Base-by-base conservation (phyloP, 2,329 filamentous ascomycete genomes). In the Bimuria novae-zelandiae region DNA sequence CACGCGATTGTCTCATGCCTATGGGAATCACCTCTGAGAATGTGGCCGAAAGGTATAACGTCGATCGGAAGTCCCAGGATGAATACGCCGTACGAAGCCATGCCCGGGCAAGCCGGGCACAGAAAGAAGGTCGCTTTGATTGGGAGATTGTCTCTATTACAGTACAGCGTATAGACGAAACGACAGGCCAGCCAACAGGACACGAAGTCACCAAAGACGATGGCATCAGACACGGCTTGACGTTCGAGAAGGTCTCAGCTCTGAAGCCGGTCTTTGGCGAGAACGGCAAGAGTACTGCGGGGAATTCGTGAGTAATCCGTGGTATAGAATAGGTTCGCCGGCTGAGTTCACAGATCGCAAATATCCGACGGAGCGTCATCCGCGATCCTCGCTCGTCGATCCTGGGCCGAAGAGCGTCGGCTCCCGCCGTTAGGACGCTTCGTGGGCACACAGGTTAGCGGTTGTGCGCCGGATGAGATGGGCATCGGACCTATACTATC, bases 11-110 rank as follows among this genome's bases (percentile, higher is more conserved):
- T 80, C 84, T 92, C 82, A 85, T 92, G 81, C 89, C 93, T 56
- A 99, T 99, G 94, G 93, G 94, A n/a, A 94, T 96, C 83, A 97
- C 94, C 1, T 93, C 89, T 53, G 93, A 99, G 80, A 97, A 97
- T 70, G 91, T 99, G 17, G 90, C 88, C 62, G 84, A 85, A 49
- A 92, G 97, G 77, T 97, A 97, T 73, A 83, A 87, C 64, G 85
- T 97, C 68, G 79, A 85, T 4, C 84, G 94, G 56, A 86, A 91
- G 69, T 77, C 80, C 68, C 89, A 97, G 77, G 94, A 99, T 75
- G 80, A 84, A 63, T 97, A 88, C 72, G 90, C 93, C 0, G 89
- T 90, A 14, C 89, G 92, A 78, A 93, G 88, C 49, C 97, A 92
- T 80, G 84, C 85, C 58, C 84, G 92, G 45, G 94, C 93, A 32